phyloP scores from a whole-genome alignment of 2,329 filamentous ascomycete genomes.

The Epichloe elymi region DNA sequence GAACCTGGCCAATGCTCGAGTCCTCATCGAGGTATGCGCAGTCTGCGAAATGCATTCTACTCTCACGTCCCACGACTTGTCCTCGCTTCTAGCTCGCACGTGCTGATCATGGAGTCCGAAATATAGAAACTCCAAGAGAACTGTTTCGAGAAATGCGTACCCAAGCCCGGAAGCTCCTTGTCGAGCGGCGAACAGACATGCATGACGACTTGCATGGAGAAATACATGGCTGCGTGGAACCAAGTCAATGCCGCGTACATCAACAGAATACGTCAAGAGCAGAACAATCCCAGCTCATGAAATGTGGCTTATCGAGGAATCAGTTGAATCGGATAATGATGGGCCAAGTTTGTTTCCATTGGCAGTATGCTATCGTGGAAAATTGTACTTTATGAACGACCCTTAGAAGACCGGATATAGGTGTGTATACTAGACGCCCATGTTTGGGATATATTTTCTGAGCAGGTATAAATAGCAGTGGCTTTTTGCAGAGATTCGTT shows the following conservation, averaged over 20 bases:
- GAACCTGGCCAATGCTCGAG: conserved; percentile 54
- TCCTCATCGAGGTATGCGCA: conserved; percentile 51
- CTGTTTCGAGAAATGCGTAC: conserved; percentile 68
- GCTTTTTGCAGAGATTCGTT: background rate
- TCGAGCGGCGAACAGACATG: conserved; percentile 57
- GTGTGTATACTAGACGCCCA: background rate
- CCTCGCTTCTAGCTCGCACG: background rate
- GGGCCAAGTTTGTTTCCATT: background rate
- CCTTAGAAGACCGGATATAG: too few relatives aligned
- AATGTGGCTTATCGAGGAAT: background rate
- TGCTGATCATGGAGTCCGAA: conserved; percentile 4
- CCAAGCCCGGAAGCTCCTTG: conserved; percentile 54
- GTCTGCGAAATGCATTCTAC: background rate
- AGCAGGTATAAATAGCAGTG: background rate
- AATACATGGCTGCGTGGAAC: conserved; percentile 75
- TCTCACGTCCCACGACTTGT: background rate
- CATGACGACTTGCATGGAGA: conserved; percentile 67
- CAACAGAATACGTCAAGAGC: conserved; percentile 47
- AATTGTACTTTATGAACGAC: background rate
- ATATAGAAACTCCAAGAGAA: conserved; percentile 64
- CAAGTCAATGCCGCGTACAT: conserved; percentile 57
- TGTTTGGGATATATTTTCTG: background rate
- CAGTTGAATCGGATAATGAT: background rate
- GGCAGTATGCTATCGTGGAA: background rate
- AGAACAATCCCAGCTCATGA: conserved; percentile 14